Conservation (phyloP, 345 rosid genomes). For the Psidium guajava region DNA sequence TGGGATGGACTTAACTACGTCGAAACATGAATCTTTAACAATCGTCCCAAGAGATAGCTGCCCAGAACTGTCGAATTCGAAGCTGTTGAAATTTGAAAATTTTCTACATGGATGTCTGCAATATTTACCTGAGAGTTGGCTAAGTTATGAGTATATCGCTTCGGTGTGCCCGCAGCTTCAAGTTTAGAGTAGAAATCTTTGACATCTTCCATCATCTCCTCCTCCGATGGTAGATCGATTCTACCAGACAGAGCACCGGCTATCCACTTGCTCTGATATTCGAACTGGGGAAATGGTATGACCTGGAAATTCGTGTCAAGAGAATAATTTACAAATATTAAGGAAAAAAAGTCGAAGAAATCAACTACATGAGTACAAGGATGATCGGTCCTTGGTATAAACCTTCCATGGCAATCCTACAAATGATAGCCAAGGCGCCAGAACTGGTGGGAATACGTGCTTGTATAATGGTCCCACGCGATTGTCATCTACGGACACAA, state of each 20-base stretch:
- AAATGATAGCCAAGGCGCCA: constrained; percentile 77
- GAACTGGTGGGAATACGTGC: constrained; percentile 61
- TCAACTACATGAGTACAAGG: not conserved
- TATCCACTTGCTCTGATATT: constrained; percentile 86
- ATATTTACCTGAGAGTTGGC: constrained; percentile 31
- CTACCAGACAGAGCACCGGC: constrained; percentile 73
- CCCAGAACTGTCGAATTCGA: too few species aligned
- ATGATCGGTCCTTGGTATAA: not conserved
- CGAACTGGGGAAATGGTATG: constrained; percentile 51
- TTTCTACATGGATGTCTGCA: not conserved
- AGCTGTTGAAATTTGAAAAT: not conserved
- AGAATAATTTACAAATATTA: not conserved
- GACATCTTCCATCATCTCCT: constrained; percentile 59
- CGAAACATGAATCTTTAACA: not conserved
- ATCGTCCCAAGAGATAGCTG: too few species aligned
- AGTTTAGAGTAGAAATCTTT: constrained; percentile 36
- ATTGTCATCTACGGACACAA: constrained; percentile 61
- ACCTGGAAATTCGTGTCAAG: constrained; percentile 19
- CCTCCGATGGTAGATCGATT: constrained; percentile 41
- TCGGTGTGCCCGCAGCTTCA: constrained; percentile 47
- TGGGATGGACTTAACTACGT: not conserved
- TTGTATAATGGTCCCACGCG: constrained; percentile 73
- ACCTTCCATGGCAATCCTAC: constrained; percentile 80
- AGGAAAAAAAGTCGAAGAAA: not conserved
- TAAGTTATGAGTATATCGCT: constrained; percentile 49